A percentile compares a stretch with the other conserved stretches of the same genome.
Conservation (phyloP, 768 basidiomycete genomes). For the Psilocybe cyanescens region DNA sequence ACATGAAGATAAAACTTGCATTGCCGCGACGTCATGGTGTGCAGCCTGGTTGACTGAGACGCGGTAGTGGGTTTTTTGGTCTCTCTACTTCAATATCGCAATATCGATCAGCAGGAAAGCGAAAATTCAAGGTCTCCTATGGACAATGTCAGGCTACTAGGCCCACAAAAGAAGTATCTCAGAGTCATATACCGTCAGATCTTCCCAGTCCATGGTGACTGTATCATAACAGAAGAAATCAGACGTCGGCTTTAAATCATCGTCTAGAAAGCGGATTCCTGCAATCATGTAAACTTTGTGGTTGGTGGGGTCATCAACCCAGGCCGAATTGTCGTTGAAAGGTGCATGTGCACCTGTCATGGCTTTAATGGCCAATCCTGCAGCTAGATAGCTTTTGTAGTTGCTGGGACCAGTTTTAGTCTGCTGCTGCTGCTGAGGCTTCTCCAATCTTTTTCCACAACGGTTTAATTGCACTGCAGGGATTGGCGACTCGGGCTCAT, state of each 20-base stretch:
- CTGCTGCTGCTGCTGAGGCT: too few species aligned
- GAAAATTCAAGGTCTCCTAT: constrained; percentile 15
- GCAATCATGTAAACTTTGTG: constrained; percentile 25
- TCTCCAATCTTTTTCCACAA: too few species aligned
- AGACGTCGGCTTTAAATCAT: constrained; percentile 13
- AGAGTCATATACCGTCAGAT: constrained; percentile 25
- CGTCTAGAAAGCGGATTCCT: constrained; percentile 21
- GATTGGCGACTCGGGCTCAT: too few species aligned
- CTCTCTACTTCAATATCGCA: constrained; percentile 3
- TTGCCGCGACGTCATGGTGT: constrained; percentile 21
- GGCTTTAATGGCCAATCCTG: neutral
- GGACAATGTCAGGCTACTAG: neutral
- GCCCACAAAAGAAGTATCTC: neutral
- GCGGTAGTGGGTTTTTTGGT: constrained; percentile 16
- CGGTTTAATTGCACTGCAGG: too few species aligned
- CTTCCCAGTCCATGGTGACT: constrained; percentile 24
- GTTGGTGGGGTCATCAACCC: constrained; percentile 18
- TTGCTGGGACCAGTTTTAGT: neutral
- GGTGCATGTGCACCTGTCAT: constrained; percentile 21
- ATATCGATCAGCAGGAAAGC: constrained; percentile 20
- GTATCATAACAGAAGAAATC: constrained; percentile 28
- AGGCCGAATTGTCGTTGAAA: constrained; percentile 24
- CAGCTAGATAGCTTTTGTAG: neutral
- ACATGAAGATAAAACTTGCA: constrained; percentile 27
- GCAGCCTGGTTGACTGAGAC: constrained; percentile 19